Evolutionary conservation across 108 stramenopile genomes (phyloP).

Genomic region (Nitzschia sp.): DNA sequence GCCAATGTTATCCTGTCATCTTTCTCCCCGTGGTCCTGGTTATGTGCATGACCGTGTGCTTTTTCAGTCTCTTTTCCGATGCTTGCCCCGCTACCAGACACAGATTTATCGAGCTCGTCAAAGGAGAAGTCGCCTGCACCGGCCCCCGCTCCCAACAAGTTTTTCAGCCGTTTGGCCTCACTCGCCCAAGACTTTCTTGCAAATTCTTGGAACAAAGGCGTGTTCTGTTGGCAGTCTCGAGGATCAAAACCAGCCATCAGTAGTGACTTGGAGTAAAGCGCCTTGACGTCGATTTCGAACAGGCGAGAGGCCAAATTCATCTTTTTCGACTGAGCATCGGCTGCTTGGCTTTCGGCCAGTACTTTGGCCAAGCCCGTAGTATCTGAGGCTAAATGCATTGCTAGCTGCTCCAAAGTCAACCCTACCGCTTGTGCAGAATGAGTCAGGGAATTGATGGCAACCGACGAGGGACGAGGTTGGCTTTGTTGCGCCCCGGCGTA

Average conservation of each 20-base stretch:
- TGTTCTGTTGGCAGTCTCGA: conserved; percentile 24
- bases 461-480: conserved; percentile 31
- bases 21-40: conserved; percentile 14
- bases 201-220: conserved; percentile 38
- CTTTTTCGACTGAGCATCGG: conserved; percentile 10
- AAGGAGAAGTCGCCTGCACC: not conserved
- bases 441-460: conserved; percentile 44
- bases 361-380: conserved; percentile 32
- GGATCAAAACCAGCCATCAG: conserved; percentile 43
- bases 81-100: not conserved
- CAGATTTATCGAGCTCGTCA: not conserved
- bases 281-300: conserved; percentile 30
- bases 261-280: conserved; percentile 45
- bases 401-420: conserved; percentile 52
- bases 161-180: conserved; percentile 37
- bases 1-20: not conserved
- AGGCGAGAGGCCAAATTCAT: conserved; percentile 31
- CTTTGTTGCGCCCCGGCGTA: not conserved
- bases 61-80: not conserved
- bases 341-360: conserved; percentile 13
- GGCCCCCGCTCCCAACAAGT: not conserved
- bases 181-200: conserved; percentile 42
- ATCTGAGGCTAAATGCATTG: conserved; percentile 33
- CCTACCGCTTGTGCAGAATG: conserved; percentile 42
- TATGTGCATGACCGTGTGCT: conserved; percentile 19